Base-by-base conservation (phyloP, 2,329 filamentous ascomycete genomes). In the Eurotiales sp. region DNA sequence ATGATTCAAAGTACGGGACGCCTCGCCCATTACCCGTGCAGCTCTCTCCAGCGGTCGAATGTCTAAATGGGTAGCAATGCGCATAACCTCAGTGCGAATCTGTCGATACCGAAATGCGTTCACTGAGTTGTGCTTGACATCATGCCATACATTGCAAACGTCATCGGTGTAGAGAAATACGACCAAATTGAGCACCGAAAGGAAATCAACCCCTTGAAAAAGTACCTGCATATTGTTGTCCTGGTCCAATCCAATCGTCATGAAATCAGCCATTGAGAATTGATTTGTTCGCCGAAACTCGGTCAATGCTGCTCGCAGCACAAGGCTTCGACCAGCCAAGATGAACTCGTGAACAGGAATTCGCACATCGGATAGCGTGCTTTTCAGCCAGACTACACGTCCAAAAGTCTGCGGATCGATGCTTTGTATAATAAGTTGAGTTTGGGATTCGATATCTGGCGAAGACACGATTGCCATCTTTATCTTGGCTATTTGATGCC, bases 301-400 rank as follows among this genome's bases (percentile, higher is more conserved):
- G 19, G 79, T 69, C 43, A 95, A 72, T 5, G 77, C 82, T 55
- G 77, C 71, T 52, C 88, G 78, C 11, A 97, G 65, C 1, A 87
- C 70, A 4, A 81, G 71, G 62, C 90, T 96, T 58, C 93, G 81
- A 11, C 82, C 87, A 14, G 84, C 77, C 8, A 97, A 68, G 4
- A 96, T 74, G 74, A 92, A 96, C 29, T 86, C 82, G 62, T 99
- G 92, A 8, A 89, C 78, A 0, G 93, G 92, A 40, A 99, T 83
- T 42, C 75, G 77, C 21, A 91, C 69, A 4, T 88, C 81, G 0
- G 87, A 90, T 1, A 76, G 69, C 0, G 80, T 82, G 1, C 85
- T 85, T 22, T 64, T 71, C 12, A 76, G 51, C 68, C 70, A 75
- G 11, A 75, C 53, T 39, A 67, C 65, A 21, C 69, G 69, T 7